Conservation (phyloP, 2,329 filamentous ascomycete species). For the Fusarium papillatum region DNA sequence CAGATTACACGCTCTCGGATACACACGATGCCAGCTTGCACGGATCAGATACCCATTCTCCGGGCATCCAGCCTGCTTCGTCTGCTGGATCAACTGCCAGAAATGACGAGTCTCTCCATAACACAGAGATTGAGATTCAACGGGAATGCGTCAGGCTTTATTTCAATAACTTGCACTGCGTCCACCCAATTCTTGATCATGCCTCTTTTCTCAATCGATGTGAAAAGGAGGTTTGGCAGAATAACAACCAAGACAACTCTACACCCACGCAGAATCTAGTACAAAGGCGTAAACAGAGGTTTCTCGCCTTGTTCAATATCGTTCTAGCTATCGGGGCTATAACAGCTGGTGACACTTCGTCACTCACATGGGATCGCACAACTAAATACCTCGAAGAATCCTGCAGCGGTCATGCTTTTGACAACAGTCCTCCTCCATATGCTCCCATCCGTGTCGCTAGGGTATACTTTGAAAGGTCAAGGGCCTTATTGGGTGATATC, state of each 20-base stretch:
- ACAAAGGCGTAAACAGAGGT: not conserved
- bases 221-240: constrained; percentile 8
- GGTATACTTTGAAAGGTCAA: constrained; percentile 17
- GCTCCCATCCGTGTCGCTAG: constrained; percentile 5
- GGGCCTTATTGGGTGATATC: constrained; percentile 3
- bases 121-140: constrained; percentile 1
- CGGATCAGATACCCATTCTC: not conserved
- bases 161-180: constrained; percentile 18
- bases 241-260: not conserved
- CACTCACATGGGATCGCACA: constrained; percentile 6
- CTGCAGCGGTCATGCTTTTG: not conserved
- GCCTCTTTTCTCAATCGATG: constrained; percentile 5
- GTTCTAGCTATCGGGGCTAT: constrained; percentile 21
- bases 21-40: not conserved
- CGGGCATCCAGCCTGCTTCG: not conserved
- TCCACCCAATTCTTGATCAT: constrained; percentile 19
- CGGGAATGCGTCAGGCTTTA: constrained; percentile 18
- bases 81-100: not conserved
- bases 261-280: not conserved
- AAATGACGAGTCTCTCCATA: not conserved
- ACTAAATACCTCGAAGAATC: constrained; percentile 1
- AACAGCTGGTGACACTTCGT: constrained; percentile 4
- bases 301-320: constrained; percentile 16
- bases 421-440: constrained; percentile 1
- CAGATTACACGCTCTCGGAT: constrained; percentile 13